Evolutionary conservation across 192 early-diverging fungal species (phyloP), one percentile per base, ranked within the genome.

Genomic region (Chytriomyces confervae): DNA sequence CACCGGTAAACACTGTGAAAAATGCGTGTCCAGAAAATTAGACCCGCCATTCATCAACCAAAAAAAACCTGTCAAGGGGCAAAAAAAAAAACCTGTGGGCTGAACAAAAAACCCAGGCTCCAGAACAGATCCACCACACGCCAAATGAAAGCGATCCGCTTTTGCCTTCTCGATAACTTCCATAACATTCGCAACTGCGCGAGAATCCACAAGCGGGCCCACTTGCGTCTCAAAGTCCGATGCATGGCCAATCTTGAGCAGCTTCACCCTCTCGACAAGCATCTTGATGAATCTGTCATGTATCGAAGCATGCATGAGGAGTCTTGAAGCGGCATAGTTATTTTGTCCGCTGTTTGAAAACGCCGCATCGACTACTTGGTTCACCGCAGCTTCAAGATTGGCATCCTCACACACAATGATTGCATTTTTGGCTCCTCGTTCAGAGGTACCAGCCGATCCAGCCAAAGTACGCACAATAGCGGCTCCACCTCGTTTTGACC

Each of bases 371-470:
- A 77, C 29, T 18, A 75, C 50, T 9, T 72, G 69, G 11, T n/a
- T 10, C 18, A 75, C 24, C 6, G 77, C 69, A 13, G 11, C 18
- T 27, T 73, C 69, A n/a, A 79, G 44, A 51, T 79, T 70, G 16
- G 62, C 60, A 44, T 79, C 77, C 36, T 29, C 69, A 47, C 20
- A 73, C 8, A 79, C 72, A n/a, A 79, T 62, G 20, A 87, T 91
- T 1, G 94, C 87, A 23, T 92, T 93, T 79, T 96, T 96, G 53
- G 94, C 94, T 69, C 86, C 94, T 13, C 95, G 82, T 80, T 96
- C 94, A 60, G 95, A 75, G 1, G 92, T 91, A 2, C 93, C 76
- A 36, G 53, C 20, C 3, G 53, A 57, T 57, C 0, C 13, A 0
- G 53, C 13, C 0, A 57, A 0, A 57, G 53, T 11, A 18, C 11